Evolutionary conservation across 768 basidiomycete species (phyloP), one percentile per base, ranked within the genome.

Genomic region (Mycena crocata): DNA sequence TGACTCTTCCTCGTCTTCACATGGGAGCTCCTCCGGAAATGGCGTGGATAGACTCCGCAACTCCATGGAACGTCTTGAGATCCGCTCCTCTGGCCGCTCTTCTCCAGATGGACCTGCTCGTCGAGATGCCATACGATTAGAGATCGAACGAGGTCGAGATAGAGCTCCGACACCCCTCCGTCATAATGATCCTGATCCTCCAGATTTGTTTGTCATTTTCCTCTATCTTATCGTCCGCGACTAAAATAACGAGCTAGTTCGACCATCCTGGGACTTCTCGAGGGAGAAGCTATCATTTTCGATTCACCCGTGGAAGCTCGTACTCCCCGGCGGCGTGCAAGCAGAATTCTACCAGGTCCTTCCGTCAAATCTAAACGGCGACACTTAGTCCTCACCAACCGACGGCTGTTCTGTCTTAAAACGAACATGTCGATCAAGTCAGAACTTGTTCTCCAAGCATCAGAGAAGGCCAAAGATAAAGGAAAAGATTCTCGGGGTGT

Each of bases 401-500:
- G 79, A 31, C 83, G 90, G 40, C 71, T 91, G 8, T 60, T 91
- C 37, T 90, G 88, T 60, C 73, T 90, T 34, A 91, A 91, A 75
- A 78, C 78, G 63, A 79, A 76, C 17, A 72, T 85, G 24, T 76
- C 83, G 15, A 67, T 90, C 48, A 89, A 89, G 71, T 80, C 78
- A 6, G 89, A 90, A 72, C 74, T 88, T n/a, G 74, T 76, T n/a
- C 62, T 89, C 54, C 78, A 76, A 57, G 74, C 74, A 28, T 69
- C 73, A 63, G 76, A 74, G 46, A 81, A 79, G 57, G 78, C 80
- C 44, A 83, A 81, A 62, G 83, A 84, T 6, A 82, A 79, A 50
- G 83, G 82, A 55, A 87, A 84, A 72, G 86, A 87, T 51, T 74
- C 79, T 19, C 82, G 83, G 39, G 78, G 76, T 44, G 75, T 82